Base-by-base conservation (phyloP, 83 land plant species). In the Larix sibirica region DNA sequence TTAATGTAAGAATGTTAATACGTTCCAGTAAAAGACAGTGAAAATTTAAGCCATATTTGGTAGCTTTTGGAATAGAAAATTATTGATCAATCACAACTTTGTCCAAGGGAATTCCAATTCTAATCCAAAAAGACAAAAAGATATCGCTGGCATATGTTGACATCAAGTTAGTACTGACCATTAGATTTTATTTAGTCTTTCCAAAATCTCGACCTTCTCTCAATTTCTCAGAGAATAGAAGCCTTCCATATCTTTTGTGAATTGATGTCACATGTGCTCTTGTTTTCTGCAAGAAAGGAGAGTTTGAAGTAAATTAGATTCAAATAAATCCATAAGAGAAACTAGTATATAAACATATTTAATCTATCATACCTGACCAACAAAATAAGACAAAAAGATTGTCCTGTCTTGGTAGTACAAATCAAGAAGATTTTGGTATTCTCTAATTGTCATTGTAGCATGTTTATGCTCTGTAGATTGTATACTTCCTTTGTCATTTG, bases 341-440 rank as follows among this genome's bases (percentile, higher is more conserved):
- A 78, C 2, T 26, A 78, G 2, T 18, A 47, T 44, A 47, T 56
- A 13, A 78, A 36, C 36, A 26, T 58, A 58, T 16, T 36, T 23
- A 21, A 40, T 36, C 60, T 6, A 81, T 62, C 86, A 69, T 54
- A 92, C 94, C 94, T 92, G 94, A 54, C 90, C 90, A 82, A 92
- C 81, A 88, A 92, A 92, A 6, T 90, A 92, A 59, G 92, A 88
- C 24, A 92, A 82, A 76, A 86, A 92, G 60, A 65, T 89, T 26
- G 86, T 76, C 62, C 87, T 92, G 74, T 89, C 92, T 77, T 86
- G 85, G 44, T 90, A 89, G 62, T 92, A 92, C 33, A 81, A 84
- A 44, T 81, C 62, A 1, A 89, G 88, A 81, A 90, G 92, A 44
- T 88, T 85, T 68, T 92, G 90, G 44, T 85, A 68, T 73, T 86